Evolutionary conservation across 805 yeast species (phyloP), one percentile per base, ranked within the genome.

Genomic region (Isabelozyma gotoi): DNA sequence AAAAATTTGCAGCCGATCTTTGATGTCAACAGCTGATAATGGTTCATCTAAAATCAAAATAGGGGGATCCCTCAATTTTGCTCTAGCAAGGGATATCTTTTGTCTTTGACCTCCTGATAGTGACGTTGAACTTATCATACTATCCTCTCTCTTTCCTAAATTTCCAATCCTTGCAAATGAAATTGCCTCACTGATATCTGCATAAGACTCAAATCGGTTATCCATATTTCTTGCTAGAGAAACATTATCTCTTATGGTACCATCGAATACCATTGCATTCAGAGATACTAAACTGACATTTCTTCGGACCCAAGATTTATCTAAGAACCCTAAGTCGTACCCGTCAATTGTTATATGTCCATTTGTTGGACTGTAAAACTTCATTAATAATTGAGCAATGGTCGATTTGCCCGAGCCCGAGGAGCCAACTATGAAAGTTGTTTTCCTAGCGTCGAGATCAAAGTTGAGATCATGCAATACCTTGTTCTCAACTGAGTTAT

Each of bases 331-430:
- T 2, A 86, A 56, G 34, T 76, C 65, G 37, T 63, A 56, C 0
- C 79, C 84, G 58, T 82, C 90, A 10, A 91, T 61, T 2, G 57
- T 57, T 1, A 94, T 76, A 1, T 55, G 43, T 0, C 99, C 99
- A 0, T 59, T 43, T 4, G 62, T 50, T 0, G 72, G 65, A 0
- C 59, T 48, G 53, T 91, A 89, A 18, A 88, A 74, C 19, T 77
- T 77, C 42, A 85, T 59, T 1, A 94, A 52, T 2, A 94, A 59
- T 31, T 76, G 76, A 0, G 85, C 77, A 2, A 94, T 47, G 0
- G 98, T 85, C 0, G 98, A 92, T 60, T 94, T 94, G 0, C 99
- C 99, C 0, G 91, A 83, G 0, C 99, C 99, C 0, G 97, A 90
- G 47, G 76, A 73, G 1, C 99, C 99, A 34, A 94, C 78, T 3